These are phyloP conservation scores for Malassezia brasiliensis DNA, from an alignment of 1,284 basidiomycete genomes.

Conservation along the genomic window DNA sequence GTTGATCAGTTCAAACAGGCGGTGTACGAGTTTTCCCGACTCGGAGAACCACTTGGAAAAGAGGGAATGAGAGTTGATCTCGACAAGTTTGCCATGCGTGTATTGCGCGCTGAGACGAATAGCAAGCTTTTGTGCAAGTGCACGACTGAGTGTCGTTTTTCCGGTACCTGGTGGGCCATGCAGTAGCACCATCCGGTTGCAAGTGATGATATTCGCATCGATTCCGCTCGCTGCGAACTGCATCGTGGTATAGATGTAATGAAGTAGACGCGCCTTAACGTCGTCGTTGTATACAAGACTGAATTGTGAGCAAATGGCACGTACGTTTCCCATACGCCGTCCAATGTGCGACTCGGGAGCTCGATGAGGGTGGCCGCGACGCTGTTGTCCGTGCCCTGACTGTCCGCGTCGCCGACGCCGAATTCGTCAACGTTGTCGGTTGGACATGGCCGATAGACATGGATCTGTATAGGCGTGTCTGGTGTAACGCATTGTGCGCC, in stretches of 20 bases:
- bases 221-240: slow-evolving; percentile 77
- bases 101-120: slow-evolving; percentile 83
- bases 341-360: slow-evolving; percentile 68
- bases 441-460: slow-evolving; percentile 73
- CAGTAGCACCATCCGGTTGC: slow-evolving; percentile 86
- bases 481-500: not conserved
- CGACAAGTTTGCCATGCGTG: slow-evolving; percentile 71
- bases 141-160: slow-evolving; percentile 88
- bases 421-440: slow-evolving; percentile 68
- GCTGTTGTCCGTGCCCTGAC: slow-evolving; percentile 55
- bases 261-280: slow-evolving; percentile 75
- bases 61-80: slow-evolving; percentile 63
- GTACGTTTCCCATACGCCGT: slow-evolving; percentile 69
- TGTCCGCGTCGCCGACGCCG: slow-evolving; percentile 53
- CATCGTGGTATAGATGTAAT: slow-evolving; percentile 88
- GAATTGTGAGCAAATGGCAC: slow-evolving; percentile 10
- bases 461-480: slow-evolving; percentile 51
- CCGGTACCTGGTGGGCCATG: slow-evolving; percentile 97
- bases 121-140: slow-evolving; percentile 86
- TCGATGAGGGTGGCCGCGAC: slow-evolving; percentile 78
- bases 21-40: slow-evolving; percentile 92
- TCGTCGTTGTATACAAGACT: slow-evolving; percentile 76
- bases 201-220: slow-evolving; percentile 82
- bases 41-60: slow-evolving; percentile 66
- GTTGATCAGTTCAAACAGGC: slow-evolving; percentile 75